Conservation (phyloP, 208 protist genomes). For the Herpetomonas samuelpessoai region DNA sequence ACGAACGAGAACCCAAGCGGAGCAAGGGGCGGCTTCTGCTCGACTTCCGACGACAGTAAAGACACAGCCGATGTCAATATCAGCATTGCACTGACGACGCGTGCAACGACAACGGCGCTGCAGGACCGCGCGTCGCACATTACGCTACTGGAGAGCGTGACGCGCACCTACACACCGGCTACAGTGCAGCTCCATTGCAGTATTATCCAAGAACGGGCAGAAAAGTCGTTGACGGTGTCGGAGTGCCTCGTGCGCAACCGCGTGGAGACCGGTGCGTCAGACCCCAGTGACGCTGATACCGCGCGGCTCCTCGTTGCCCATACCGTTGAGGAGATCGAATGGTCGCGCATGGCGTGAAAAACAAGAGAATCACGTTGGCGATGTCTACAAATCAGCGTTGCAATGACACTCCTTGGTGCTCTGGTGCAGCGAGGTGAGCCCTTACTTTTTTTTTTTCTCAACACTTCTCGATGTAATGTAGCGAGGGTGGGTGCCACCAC, state of each 20-base stretch:
- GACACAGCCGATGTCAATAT: neutral
- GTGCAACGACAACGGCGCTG: neutral
- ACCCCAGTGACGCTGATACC: neutral
- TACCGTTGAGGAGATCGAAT: too few relatives aligned
- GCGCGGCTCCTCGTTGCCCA: neutral
- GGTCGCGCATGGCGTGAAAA: too few relatives aligned
- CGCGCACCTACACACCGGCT: neutral
- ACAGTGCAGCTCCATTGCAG: neutral
- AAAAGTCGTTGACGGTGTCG: neutral
- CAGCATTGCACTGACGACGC: neutral
- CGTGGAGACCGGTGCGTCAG: neutral
- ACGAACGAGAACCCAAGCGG: neutral
- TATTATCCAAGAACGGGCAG: neutral
- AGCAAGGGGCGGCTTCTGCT: neutral
- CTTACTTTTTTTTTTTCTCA: slow-evolving; percentile 2
- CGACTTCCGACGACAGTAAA: neutral
- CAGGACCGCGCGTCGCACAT: neutral
- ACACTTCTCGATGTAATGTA: neutral
- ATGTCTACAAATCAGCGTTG: too few relatives aligned
- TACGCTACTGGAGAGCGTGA: neutral
- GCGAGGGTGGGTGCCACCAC: too few relatives aligned
- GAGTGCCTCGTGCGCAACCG: neutral
- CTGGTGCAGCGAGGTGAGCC: neutral
- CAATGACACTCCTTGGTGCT: too few relatives aligned
- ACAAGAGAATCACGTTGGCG: too few relatives aligned